phyloP scores from a whole-genome alignment of 345 rosid genomes.

The Triadica sebifera region DNA sequence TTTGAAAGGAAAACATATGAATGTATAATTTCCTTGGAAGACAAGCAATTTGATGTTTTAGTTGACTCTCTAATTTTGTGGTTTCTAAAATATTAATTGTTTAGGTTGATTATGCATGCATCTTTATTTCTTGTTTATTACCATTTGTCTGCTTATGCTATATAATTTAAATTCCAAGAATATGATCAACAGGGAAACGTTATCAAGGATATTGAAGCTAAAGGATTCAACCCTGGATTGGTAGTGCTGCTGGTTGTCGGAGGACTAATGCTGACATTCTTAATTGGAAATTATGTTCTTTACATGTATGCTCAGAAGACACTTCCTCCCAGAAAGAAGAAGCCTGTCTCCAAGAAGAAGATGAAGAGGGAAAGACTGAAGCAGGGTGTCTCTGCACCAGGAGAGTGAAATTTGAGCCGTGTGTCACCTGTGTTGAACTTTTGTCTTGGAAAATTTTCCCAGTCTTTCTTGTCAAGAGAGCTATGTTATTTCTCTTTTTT shows the following conservation, averaged over 20 bases:
- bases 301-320: conserved; percentile 65
- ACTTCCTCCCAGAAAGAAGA: conserved; percentile 65
- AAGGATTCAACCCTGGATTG: conserved; percentile 74
- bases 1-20: background rate
- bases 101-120: background rate
- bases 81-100: background rate
- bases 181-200: conserved; percentile 20
- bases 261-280: conserved; percentile 57
- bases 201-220: conserved; percentile 26
- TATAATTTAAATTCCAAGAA: background rate
- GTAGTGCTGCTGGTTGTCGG: conserved; percentile 64
- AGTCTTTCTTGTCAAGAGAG: conserved; percentile 18
- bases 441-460: conserved; percentile 20
- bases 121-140: background rate
- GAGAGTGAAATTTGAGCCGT: conserved; percentile 42
- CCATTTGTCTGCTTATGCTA: background rate
- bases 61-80: background rate
- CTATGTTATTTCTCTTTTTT: conserved; percentile 3
- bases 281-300: conserved; percentile 58
- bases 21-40: background rate
- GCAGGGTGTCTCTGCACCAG: conserved; percentile 80
- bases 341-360: conserved; percentile 80
- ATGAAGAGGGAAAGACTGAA: conserved; percentile 72
- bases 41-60: background rate
- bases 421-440: conserved; percentile 2